These are phyloP conservation scores for Pontederia paniculata DNA, from an alignment of 176 grass and related monocot genomes.

Conservation along the genomic window DNA sequence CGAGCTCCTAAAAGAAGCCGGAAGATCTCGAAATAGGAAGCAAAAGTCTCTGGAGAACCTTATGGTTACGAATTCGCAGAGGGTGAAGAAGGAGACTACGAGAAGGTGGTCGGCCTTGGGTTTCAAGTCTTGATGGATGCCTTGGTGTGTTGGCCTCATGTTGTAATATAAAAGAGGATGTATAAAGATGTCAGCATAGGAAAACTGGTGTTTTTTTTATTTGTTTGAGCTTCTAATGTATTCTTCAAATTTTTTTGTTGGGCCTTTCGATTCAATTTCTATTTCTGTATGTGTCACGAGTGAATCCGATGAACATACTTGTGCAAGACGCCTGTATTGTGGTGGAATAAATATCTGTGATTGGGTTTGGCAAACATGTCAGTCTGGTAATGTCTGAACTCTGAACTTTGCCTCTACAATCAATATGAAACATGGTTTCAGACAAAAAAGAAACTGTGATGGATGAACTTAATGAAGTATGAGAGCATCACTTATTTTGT, in stretches of 20 bases:
- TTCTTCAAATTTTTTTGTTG: slow-evolving; percentile 6
- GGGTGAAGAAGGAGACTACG: slow-evolving; percentile 58
- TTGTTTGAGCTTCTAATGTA: neutral
- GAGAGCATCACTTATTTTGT: no score
- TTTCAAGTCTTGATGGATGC: slow-evolving; percentile 44
- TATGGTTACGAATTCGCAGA: slow-evolving; percentile 31
- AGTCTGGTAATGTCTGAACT: no score
- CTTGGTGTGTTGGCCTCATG: neutral
- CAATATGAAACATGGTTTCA: no score
- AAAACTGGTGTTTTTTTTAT: slow-evolving; percentile 1
- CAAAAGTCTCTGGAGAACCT: slow-evolving; percentile 77
- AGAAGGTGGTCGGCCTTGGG: slow-evolving; percentile 89
- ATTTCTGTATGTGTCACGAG: neutral
- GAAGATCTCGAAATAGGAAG: slow-evolving; percentile 70
- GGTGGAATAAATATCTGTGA: no score
- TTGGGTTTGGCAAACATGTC: no score
- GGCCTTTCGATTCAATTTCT: neutral
- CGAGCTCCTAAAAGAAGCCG: slow-evolving; percentile 77
- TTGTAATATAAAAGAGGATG: slow-evolving; percentile 16
- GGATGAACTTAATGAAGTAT: no score
- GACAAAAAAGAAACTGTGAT: no score
- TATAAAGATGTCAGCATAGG: slow-evolving; percentile 12
- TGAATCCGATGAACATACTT: neutral
- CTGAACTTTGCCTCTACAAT: no score
- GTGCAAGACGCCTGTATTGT: no score